Evolutionary conservation across 1,284 basidiomycete species (phyloP).

Genomic region (Microstroma glucosiphilum): DNA sequence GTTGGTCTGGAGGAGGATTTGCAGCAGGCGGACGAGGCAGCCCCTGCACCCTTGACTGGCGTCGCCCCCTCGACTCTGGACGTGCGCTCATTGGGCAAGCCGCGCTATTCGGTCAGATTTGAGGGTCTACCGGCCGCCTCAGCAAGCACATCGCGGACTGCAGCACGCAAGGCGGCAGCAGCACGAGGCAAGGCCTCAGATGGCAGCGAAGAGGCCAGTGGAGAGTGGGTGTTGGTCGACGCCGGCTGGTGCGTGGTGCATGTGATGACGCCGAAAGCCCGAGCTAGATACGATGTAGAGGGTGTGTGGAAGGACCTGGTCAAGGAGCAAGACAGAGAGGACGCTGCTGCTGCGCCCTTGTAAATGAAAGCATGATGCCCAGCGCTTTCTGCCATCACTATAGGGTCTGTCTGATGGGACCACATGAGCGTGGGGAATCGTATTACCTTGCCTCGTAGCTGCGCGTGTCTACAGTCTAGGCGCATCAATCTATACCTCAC

Average conservation of each 20-base stretch:
- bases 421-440: no score
- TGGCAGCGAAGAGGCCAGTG: slow-evolving; percentile 19
- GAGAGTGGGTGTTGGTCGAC: slow-evolving; percentile 49
- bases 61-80: background rate
- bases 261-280: slow-evolving; percentile 42
- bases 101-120: slow-evolving; percentile 28
- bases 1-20: background rate
- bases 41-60: background rate
- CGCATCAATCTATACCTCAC: no score
- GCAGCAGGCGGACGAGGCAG: background rate
- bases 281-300: slow-evolving; percentile 42
- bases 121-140: slow-evolving; percentile 9
- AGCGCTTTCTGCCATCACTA: no score
- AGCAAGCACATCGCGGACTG: background rate
- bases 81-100: slow-evolving; percentile 6
- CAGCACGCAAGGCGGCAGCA: background rate
- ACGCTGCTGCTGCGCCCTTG: no score
- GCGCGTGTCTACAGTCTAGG: no score
- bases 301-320: slow-evolving; percentile 24
- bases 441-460: no score
- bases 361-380: no score
- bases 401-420: no score
- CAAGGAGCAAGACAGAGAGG: background rate
- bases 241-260: slow-evolving; percentile 50
- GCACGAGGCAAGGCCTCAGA: background rate